Percentiles rank a stretch among this genome's conserved stretches.
These are phyloP conservation scores for Suillus bovinus DNA, from an alignment of 768 basidiomycete genomes.

Conservation along the genomic window DNA sequence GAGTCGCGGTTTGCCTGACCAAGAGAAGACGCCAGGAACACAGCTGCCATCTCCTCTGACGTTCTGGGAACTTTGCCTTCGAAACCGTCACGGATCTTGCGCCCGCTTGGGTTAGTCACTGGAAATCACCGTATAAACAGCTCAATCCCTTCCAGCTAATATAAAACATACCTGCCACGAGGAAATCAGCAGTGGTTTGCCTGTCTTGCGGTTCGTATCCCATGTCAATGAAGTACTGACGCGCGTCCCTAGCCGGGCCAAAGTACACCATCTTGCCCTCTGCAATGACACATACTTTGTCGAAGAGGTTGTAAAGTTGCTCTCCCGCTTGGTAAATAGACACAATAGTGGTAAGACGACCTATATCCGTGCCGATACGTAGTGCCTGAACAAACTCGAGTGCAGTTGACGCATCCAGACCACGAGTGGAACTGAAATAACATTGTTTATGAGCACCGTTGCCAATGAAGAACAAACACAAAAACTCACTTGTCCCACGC, in stretches of 20 bases:
- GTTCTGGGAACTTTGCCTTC: constrained; percentile 38
- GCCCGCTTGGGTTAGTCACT: constrained; percentile 64
- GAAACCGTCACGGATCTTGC: constrained; percentile 41
- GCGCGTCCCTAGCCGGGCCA: constrained; percentile 53
- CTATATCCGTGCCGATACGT: constrained; percentile 63
- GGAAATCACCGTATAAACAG: constrained; percentile 19
- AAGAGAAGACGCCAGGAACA: constrained; percentile 44
- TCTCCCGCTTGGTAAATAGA: constrained; percentile 88
- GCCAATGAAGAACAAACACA: neutral
- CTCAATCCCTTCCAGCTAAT: no score
- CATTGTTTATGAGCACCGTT: neutral
- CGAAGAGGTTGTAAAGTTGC: constrained; percentile 61
- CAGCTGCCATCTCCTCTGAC: constrained; percentile 55
- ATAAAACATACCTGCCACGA: constrained; percentile 48
- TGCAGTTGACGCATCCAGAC: constrained; percentile 70
- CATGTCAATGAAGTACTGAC: constrained; percentile 59
- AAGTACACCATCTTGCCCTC: constrained; percentile 62
- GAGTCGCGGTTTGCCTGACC: constrained; percentile 46
- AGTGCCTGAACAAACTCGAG: constrained; percentile 72
- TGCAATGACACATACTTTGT: constrained; percentile 68
- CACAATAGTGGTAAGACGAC: constrained; percentile 60
- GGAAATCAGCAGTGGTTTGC: constrained; percentile 84
- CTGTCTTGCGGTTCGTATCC: constrained; percentile 77
- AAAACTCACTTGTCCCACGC: constrained; percentile 66
- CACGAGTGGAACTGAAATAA: constrained; percentile 51